Percentiles rank a stretch among this genome's conserved stretches.
phyloP scores from a whole-genome alignment of 805 yeast species.

The Starmerella vaccinii region DNA sequence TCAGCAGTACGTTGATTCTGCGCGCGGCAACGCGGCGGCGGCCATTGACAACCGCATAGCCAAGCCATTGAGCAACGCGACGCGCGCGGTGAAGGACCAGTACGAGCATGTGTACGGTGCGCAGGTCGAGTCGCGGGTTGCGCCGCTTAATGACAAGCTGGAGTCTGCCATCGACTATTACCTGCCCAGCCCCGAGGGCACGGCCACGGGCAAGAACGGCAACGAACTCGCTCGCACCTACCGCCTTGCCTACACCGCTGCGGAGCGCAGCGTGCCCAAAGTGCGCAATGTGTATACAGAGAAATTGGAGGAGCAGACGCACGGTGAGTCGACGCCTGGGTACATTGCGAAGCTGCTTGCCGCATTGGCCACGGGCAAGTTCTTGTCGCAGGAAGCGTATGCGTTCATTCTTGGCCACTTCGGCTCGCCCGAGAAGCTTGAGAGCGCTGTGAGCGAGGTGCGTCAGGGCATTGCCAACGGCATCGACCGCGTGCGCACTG shows the following conservation, averaged over 20 bases:
- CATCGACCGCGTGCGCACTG: conserved; percentile 3
- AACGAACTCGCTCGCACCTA: conserved; percentile 17
- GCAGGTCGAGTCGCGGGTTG: conserved; percentile 49
- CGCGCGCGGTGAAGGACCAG: conserved; percentile 41
- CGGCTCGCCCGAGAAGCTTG: conserved; percentile 16
- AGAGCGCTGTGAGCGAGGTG: conserved; percentile 16
- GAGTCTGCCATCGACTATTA: conserved; percentile 38
- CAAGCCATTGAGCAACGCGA: conserved; percentile 34
- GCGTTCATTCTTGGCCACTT: conserved; percentile 10
- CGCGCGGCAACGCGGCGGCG: conserved; percentile 29
- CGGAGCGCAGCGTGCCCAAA: conserved; percentile 22
- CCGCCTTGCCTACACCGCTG: conserved; percentile 14
- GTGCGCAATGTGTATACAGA: conserved; percentile 14
- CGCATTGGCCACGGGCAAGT: conserved; percentile 16
- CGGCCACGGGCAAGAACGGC: neutral
- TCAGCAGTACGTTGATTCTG: conserved; percentile 32
- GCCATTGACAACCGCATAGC: conserved; percentile 41
- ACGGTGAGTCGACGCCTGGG: conserved; percentile 11
- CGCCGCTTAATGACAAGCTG: conserved; percentile 50
- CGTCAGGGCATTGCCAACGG: conserved; percentile 4
- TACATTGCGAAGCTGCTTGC: conserved; percentile 17
- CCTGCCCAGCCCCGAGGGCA: conserved; percentile 35
- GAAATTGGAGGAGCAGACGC: conserved; percentile 16
- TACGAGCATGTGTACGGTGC: conserved; percentile 45
- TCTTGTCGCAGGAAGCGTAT: conserved; percentile 16